phyloP scores from a whole-genome alignment of 768 basidiomycete genomes.

The Clathrus columnatus region DNA sequence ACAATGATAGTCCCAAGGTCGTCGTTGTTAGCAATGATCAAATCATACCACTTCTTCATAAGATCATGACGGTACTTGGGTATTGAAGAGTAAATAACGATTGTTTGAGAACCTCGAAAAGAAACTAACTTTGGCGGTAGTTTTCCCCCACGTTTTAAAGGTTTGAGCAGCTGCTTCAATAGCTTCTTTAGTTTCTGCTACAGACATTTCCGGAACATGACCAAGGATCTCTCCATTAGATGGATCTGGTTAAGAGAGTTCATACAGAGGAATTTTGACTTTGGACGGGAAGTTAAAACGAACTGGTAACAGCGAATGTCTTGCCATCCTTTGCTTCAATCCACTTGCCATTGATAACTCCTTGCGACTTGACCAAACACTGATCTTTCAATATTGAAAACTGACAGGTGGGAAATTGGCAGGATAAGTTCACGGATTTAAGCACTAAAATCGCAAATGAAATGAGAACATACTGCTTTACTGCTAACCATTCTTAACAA shows the following conservation, averaged over 20 bases:
- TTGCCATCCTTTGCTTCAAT: constrained; percentile 67
- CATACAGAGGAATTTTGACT: constrained; percentile 1
- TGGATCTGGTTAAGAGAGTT: constrained; percentile 50
- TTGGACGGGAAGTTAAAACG: constrained; percentile 20
- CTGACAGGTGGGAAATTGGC: constrained; percentile 12
- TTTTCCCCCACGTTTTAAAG: constrained; percentile 79
- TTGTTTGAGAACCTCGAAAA: not conserved
- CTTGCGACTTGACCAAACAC: constrained; percentile 65
- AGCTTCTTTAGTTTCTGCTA: constrained; percentile 75
- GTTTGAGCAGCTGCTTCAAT: constrained; percentile 75
- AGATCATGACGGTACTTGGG: constrained; percentile 72
- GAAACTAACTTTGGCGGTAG: constrained; percentile 66
- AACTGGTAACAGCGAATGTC: constrained; percentile 70
- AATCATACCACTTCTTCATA: constrained; percentile 63
- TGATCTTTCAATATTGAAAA: constrained; percentile 55
- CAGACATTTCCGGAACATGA: constrained; percentile 81
- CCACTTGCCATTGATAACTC: constrained; percentile 80
- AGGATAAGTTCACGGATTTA: not conserved
- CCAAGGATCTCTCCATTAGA: constrained; percentile 80
- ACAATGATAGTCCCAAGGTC: constrained; percentile 85
- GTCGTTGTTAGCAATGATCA: constrained; percentile 79
- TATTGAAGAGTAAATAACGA: not conserved
- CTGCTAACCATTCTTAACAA: constrained; percentile 6
- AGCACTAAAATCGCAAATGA: not conserved
- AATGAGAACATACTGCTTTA: not conserved